Base-by-base conservation (phyloP, 768 basidiomycete species). In the Udeniomyces megalosporus region DNA sequence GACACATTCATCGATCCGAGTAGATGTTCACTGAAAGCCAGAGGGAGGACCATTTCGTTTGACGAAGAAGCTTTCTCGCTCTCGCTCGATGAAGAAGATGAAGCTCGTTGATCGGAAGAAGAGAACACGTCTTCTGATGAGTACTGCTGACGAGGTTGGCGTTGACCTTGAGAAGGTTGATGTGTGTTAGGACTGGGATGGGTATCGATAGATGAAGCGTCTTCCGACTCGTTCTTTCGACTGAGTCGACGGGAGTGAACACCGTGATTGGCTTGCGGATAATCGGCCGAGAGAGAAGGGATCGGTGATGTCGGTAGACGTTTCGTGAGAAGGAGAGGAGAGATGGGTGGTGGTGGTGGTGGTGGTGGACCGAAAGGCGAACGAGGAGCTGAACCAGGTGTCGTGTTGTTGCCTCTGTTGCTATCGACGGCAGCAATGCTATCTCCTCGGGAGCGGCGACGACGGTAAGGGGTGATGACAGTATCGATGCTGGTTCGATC, bases 181-280 rank as follows among this genome's bases (percentile, higher is more conserved):
- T 24, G 77, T 75, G 15, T 74, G 70, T 6, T 82, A n/a, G n/a
- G n/a, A n/a, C n/a, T n/a, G n/a, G n/a, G n/a, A n/a, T n/a, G n/a
- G n/a, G n/a, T n/a, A n/a, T n/a, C n/a, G n/a, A n/a, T n/a, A n/a
- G n/a, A n/a, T 17, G 38, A 42, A 8, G 38, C 17, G 38, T 42
- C 38, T 17, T 42, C 38, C 10, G 17, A 17, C 38, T 42, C 38
- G 38, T 42, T 42, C 38, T 42, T 42, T 42, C 38, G 38, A 17
- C 38, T 42, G 8, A 78, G 77, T 53, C 86, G 78, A 50, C 86
- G 79, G 28, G 85, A 82, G 70, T 88, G 81, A 44, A 84, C 79
- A 22, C 85, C 88, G 69, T 87, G 86, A 2, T 78, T 85, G 7
- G 85, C 88, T 26, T 90, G 79, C 10, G 88, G 88, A 70, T 87